phyloP scores from a whole-genome alignment of 2,329 filamentous ascomycete species.

The Aspergillus pseudonomiae region DNA sequence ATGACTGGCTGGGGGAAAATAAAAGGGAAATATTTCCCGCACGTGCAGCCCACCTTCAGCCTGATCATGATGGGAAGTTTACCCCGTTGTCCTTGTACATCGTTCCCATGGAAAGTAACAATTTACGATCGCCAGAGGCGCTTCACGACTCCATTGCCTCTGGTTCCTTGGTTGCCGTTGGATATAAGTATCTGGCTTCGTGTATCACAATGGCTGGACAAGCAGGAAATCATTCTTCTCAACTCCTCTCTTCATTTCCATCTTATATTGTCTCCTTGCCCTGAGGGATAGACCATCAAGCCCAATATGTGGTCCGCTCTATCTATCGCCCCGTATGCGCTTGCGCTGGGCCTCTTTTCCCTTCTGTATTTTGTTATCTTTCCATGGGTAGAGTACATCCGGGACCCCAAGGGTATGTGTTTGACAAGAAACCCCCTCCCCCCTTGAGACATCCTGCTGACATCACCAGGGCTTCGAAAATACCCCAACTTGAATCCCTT shows the following conservation, averaged over 20 bases:
- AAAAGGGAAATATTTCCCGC: conserved; percentile 25
- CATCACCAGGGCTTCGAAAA: conserved; percentile 45
- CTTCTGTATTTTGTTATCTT: conserved; percentile 30
- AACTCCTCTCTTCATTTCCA: neutral
- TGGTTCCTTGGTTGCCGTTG: neutral
- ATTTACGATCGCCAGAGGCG: neutral
- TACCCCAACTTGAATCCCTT: conserved; percentile 50
- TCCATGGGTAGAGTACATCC: conserved; percentile 31
- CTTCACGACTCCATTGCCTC: conserved; percentile 4
- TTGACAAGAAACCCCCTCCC: neutral
- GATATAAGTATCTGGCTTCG: neutral
- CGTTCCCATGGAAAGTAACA: neutral
- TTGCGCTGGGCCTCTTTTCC: conserved; percentile 22
- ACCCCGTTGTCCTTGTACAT: conserved; percentile 1
- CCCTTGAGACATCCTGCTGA: neutral
- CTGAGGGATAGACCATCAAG: neutral
- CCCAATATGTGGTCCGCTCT: conserved; percentile 25
- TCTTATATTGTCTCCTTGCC: neutral
- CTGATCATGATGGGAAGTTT: conserved; percentile 13
- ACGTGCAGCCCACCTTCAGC: neutral
- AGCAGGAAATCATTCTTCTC: neutral
- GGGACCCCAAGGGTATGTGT: conserved; percentile 31
- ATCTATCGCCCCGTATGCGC: conserved; percentile 27
- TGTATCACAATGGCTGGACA: neutral
- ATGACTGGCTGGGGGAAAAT: neutral